A percentile compares a stretch with the other conserved stretches of the same genome.
phyloP scores from a whole-genome alignment of 305 asterid species.

The Fraxinus albicans region DNA sequence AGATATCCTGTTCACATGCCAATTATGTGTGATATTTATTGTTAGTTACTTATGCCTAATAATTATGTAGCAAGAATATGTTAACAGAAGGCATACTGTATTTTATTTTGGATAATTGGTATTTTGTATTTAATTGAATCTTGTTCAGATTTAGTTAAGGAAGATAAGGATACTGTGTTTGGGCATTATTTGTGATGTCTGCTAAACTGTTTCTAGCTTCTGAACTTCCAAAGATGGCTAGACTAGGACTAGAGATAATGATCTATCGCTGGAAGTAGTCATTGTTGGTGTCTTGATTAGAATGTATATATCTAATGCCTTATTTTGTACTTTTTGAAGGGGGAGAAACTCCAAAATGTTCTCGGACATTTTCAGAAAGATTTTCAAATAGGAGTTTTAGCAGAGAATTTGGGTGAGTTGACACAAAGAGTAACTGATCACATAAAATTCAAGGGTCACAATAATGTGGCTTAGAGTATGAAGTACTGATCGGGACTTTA shows the following conservation, averaged over 20 bases:
- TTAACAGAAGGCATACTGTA: conserved; percentile 13
- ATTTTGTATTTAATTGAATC: conserved; percentile 4
- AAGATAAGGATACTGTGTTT: conserved; percentile 7
- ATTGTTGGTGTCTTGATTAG: conserved; percentile 12
- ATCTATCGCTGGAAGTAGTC: neutral
- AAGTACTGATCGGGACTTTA: conserved; percentile 33
- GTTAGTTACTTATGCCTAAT: conserved; percentile 11
- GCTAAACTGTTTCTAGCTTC: conserved; percentile 9
- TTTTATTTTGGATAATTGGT: conserved; percentile 23
- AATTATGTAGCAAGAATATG: neutral
- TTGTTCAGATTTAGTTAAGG: conserved; percentile 11
- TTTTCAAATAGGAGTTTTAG: conserved; percentile 95
- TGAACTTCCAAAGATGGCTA: conserved; percentile 10
- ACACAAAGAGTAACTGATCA: conserved; percentile 7
- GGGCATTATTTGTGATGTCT: neutral
- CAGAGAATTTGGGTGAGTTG: conserved; percentile 94
- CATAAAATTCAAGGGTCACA: conserved; percentile 2
- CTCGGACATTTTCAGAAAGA: conserved; percentile 98
- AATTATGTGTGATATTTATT: neutral
- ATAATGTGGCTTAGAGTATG: conserved; percentile 15
- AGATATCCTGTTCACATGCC: conserved; percentile 6
- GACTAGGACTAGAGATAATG: neutral
- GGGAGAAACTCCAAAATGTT: conserved; percentile 79
- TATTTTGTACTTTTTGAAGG: conserved; percentile 52
- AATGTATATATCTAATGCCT: conserved; percentile 20